Evolutionary conservation across 495 filamentous ascomycete genomes (phyloP).

Genomic region (Aspergillus kassunensis): DNA sequence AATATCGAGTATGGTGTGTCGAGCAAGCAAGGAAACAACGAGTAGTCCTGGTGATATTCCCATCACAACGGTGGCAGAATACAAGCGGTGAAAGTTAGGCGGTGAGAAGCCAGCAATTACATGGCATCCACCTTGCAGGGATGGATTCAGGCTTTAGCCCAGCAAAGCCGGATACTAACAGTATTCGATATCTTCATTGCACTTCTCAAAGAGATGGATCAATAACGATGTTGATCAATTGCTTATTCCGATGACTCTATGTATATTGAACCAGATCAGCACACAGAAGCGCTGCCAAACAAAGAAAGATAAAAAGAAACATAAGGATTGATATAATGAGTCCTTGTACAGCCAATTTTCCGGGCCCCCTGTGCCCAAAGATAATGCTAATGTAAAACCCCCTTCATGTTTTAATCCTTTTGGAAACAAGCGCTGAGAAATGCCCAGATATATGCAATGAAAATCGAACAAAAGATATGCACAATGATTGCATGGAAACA

Average conservation of each 20-base stretch:
- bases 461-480: constrained; percentile 4
- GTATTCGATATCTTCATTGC: too few relatives aligned
- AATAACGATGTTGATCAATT: neutral
- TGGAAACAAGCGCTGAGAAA: constrained; percentile 38
- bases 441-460: constrained; percentile 31
- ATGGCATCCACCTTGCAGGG: neutral
- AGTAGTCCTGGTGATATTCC: neutral
- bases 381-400: constrained; percentile 13
- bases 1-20: too few relatives aligned
- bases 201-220: too few relatives aligned
- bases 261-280: constrained; percentile 8
- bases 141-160: too few relatives aligned
- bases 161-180: too few relatives aligned
- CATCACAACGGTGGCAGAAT: neutral
- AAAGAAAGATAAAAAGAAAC: constrained; percentile 10
- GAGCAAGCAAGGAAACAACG: neutral
- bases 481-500: constrained; percentile 8
- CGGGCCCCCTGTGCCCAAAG: constrained; percentile 22
- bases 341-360: constrained; percentile 17
- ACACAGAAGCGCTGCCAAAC: neutral
- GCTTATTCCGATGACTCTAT: constrained; percentile 8
- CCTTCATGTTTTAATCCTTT: constrained; percentile 19
- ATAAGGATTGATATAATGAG: constrained; percentile 20
- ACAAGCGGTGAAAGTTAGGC: neutral
- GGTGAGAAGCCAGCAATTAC: neutral